Conservation (phyloP, 179 eudicot species). For the Spinacia oleracea region DNA sequence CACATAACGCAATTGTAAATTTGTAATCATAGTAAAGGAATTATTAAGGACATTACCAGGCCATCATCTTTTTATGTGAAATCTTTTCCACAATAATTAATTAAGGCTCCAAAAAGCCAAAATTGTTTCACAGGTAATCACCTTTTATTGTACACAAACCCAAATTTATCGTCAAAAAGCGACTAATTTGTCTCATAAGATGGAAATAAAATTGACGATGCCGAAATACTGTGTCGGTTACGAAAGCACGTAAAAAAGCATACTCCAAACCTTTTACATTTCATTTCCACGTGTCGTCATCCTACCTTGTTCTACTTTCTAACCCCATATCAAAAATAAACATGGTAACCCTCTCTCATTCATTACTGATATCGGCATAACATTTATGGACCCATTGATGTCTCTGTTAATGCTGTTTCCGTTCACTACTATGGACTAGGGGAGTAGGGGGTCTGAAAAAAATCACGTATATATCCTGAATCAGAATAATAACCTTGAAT, state of each 20-base stretch:
- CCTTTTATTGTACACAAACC: not conserved
- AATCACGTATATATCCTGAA: too few species aligned
- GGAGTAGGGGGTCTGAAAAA: too few species aligned
- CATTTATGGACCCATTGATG: not conserved
- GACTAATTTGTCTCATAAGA: not conserved
- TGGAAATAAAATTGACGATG: not conserved
- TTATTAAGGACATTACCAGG: too few species aligned
- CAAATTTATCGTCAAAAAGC: slow-evolving; percentile 9
- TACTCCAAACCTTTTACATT: not conserved
- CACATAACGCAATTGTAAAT: too few species aligned
- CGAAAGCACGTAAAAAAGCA: not conserved
- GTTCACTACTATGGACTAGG: not conserved
- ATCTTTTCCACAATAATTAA: slow-evolving; percentile 5
- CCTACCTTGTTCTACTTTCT: not conserved
- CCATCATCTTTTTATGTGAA: too few species aligned
- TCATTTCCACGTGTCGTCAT: not conserved
- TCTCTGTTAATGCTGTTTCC: slow-evolving; percentile 5
- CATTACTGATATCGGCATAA: not conserved
- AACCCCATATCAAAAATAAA: too few species aligned
- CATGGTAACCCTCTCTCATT: too few species aligned
- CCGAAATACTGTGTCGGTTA: slow-evolving; percentile 15
- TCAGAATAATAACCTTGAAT: too few species aligned
- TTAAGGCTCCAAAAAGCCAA: not conserved
- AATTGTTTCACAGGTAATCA: not conserved
- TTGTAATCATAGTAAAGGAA: too few species aligned